Evolutionary conservation across 768 basidiomycete genomes (phyloP).

Genomic region (Ramaria sp.): DNA sequence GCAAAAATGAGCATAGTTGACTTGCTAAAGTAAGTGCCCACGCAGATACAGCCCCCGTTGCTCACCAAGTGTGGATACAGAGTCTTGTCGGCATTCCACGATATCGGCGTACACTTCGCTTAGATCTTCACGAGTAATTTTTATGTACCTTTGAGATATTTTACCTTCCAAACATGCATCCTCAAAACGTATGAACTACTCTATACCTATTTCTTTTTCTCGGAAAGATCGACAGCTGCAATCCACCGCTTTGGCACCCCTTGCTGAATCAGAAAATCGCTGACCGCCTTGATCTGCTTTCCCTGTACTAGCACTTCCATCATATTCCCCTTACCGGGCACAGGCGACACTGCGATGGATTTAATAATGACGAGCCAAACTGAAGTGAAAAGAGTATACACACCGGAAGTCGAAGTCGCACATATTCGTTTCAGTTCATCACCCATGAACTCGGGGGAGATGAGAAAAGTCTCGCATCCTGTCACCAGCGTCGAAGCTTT

Average conservation of each 20-base stretch:
- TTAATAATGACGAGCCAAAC: neutral
- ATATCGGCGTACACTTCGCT: constrained; percentile 11
- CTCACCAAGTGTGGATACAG: constrained; percentile 25
- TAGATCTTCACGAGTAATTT: neutral
- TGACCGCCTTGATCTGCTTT: constrained; percentile 58
- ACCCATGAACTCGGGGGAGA: constrained; percentile 58
- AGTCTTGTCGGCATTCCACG: constrained; percentile 50
- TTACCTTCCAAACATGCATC: no score
- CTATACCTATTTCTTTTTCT: constrained; percentile 13
- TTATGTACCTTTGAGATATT: no score
- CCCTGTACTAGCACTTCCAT: constrained; percentile 80
- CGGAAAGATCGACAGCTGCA: constrained; percentile 31
- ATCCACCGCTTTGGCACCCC: constrained; percentile 84
- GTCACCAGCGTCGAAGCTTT: constrained; percentile 59
- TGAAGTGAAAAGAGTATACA: constrained; percentile 14
- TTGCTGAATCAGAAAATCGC: constrained; percentile 51
- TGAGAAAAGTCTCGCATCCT: constrained; percentile 68
- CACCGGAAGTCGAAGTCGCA: constrained; percentile 71
- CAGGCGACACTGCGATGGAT: constrained; percentile 39
- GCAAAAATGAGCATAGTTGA: constrained; percentile 94
- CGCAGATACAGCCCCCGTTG: neutral
- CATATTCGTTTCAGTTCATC: constrained; percentile 71
- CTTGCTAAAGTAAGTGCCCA: constrained; percentile 60
- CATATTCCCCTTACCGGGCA: constrained; percentile 43
- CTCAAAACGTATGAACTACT: neutral